Base-by-base conservation (phyloP, 164 flowering plant genomes). In the Stephania japonica region DNA sequence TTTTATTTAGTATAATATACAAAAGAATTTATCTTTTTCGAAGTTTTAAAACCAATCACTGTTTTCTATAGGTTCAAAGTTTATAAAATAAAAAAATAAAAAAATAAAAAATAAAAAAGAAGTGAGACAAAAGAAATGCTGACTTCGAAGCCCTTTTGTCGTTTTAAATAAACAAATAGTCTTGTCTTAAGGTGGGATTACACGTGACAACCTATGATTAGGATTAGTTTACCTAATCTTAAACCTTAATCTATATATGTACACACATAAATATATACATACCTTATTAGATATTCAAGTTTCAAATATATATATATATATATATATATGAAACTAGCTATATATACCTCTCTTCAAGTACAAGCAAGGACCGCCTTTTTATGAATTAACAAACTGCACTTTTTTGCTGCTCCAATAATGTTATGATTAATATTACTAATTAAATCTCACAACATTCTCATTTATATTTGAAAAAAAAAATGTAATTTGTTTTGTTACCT, bases 91-190 rank as follows among this genome's bases (percentile, higher is more conserved):
- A 72, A 43, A n/a, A 73, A 11, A 5, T 53, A 5, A 53, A 5
- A n/a, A n/a, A n/a, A n/a, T 12, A 56, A 56, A 56, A 56, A 56
- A n/a, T 59, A 24, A 7, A 74, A 24, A 7, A 74, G 59, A 50
- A 43, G 44, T 65, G 74, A 67, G 67, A 71, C 73, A 66, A 73
- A 78, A 71, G 24, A 42, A 76, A 63, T 68, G 67, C 65, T 77
- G 61, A 74, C 80, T 78, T 41, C 80, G 61, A 71, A 44, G 65
- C 69, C 68, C 23, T 44, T 5, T 62, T n/a, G 72, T 74, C 21
- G 13, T 13, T 19, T 21, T 24, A n/a, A 24, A n/a, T n/a, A 70
- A 43, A 75, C 10, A 70, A 71, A 24, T 27, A 71, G 27, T 38
- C 38, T 32, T 32, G 27, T 59, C 68, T 38, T 49, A 43, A 78